A percentile compares a stretch with the other conserved stretches of the same genome.
These are phyloP conservation scores for Candida taoyuanica DNA, from an alignment of 805 yeast species.

Conservation along the genomic window DNA sequence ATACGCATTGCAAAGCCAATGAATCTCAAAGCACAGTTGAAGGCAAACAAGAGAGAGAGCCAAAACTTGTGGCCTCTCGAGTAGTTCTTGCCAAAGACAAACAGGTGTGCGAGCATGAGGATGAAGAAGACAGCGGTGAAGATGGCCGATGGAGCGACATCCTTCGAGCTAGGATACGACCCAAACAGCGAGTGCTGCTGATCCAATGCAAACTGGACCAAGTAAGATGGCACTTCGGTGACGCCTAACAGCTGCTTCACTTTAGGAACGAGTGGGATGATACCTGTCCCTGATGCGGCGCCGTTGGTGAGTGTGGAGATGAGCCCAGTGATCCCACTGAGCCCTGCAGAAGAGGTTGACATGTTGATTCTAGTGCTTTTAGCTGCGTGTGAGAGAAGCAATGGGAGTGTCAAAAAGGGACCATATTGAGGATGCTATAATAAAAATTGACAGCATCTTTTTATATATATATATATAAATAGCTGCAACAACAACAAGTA, in stretches of 20 bases:
- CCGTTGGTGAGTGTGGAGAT: constrained; percentile 28
- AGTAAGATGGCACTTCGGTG: constrained; percentile 34
- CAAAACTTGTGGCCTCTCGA: constrained; percentile 58
- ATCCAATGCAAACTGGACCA: constrained; percentile 34
- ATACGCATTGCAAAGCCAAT: constrained; percentile 58
- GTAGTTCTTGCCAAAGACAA: constrained; percentile 43
- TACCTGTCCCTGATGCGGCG: constrained; percentile 50
- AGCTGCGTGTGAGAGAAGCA: no score
- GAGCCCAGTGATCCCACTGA: neutral
- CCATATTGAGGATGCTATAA: no score
- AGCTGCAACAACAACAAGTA: no score
- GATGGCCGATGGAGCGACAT: constrained; percentile 56
- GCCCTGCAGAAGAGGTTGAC: no score
- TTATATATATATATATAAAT: no score
- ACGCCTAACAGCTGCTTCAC: constrained; percentile 34
- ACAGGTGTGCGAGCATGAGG: constrained; percentile 41
- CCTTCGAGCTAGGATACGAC: constrained; percentile 49
- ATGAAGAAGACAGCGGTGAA: constrained; percentile 51
- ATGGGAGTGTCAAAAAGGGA: no score
- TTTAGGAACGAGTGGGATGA: constrained; percentile 30
- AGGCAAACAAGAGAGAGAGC: constrained; percentile 47
- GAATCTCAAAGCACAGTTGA: constrained; percentile 48
- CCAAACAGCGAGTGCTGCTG: constrained; percentile 55
- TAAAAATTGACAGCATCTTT: no score
- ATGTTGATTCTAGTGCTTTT: no score